phyloP scores from a whole-genome alignment of 2,329 filamentous ascomycete genomes.

The Mycosphaerella arachidis region DNA sequence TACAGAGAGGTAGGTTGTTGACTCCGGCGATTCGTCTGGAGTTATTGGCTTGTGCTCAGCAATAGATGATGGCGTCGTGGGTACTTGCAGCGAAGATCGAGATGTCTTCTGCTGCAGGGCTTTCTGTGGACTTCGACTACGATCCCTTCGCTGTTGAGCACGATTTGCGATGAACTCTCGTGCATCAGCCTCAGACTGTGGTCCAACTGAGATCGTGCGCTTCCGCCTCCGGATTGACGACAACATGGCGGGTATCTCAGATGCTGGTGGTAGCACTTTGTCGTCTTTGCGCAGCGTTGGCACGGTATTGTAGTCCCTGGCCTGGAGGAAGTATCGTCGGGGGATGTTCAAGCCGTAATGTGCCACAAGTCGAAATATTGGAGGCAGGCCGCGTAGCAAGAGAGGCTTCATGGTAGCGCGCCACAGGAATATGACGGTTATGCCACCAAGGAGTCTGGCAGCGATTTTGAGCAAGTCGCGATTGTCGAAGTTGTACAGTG shows the following conservation, averaged over 20 bases:
- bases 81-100: constrained; percentile 5
- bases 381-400: constrained; percentile 71
- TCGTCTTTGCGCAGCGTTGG: constrained; percentile 70
- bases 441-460: constrained; percentile 69
- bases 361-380: constrained; percentile 82
- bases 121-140: constrained; percentile 5
- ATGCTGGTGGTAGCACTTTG: constrained; percentile 85
- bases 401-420: constrained; percentile 82
- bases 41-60: constrained; percentile 6
- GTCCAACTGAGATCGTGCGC: constrained; percentile 82
- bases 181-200: constrained; percentile 91
- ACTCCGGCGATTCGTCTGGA: constrained; percentile 13
- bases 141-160: constrained; percentile 61
- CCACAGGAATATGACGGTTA: constrained; percentile 83
- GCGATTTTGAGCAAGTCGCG: constrained; percentile 63
- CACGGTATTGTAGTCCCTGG: constrained; percentile 81
- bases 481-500: constrained; percentile 38
- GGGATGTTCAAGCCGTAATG: constrained; percentile 74
- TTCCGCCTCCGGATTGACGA: constrained; percentile 76
- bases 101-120: constrained; percentile 8
- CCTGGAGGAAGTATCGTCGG: constrained; percentile 83
- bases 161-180: constrained; percentile 93
- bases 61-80: neutral
- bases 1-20: constrained; percentile 12
- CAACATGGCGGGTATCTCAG: constrained; percentile 77